Base-by-base conservation (phyloP, 73 alveolate genomes). In the Breviolum minutum region DNA sequence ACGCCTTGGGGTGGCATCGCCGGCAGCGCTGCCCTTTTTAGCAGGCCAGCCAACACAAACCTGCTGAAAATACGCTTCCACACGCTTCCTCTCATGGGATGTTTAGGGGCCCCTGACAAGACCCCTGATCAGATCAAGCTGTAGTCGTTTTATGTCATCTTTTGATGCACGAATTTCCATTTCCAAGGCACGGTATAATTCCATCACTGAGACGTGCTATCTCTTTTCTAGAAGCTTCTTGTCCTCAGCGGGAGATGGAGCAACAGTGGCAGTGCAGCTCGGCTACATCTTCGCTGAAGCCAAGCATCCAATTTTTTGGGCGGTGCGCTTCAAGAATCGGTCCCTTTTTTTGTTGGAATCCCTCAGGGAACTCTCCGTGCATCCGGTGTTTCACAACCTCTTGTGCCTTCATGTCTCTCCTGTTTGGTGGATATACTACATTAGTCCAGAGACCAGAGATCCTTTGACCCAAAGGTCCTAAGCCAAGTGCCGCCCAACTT, bases 151-250 rank as follows among this genome's bases (percentile, higher is more conserved):
- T 40, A 40, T 40, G 54, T 40, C 54, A 40, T 40, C 3, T 40
- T 40, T 40, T 40, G 54, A 40, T 40, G 54, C 54, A 40, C 54
- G 54, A 40, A 40, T 40, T 40, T 40, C 80, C 17, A 24, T 7
- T 27, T 20, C n/a, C 74, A 62, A 90, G 96, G 76, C 48, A 8
- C 96, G 96, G 87, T 16, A 90, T 63, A 63, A 90, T 40, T 71
- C 96, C 96, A 26, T 90, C 96, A 63, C 96, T 90, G 76, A 90
- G 63, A 17, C 87, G 96, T 62, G 32, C 30, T 74, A 86, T 79
- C 80, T 90, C 87, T 40, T 87, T 76, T 11, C 96, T 70, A 32
- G 96, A 90, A 63, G 83, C 62, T 27, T 11, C 30, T 68, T 87
- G 54, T 7, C 80, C 68, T 63, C 26, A 22, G 68, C 68, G 9